Base-by-base conservation (phyloP, 495 filamentous ascomycete species). In the Penicillium taxi region DNA sequence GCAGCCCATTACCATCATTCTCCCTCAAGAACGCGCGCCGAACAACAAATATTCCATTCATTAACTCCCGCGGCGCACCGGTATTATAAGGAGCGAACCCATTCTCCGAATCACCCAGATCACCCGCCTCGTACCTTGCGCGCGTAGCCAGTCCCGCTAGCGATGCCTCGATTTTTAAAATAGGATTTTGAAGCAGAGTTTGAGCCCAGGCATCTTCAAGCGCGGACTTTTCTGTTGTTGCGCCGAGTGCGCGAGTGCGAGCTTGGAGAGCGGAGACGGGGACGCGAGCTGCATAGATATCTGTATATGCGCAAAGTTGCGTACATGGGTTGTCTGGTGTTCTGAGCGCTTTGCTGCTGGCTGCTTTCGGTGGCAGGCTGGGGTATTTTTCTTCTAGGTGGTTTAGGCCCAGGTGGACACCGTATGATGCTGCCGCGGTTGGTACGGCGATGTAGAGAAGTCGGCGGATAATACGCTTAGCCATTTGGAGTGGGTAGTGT, bases 381-480 rank as follows among this genome's bases (percentile, higher is more conserved):
- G 58, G 58, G 33, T 64, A 64, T 47, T 50, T 50, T 1, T 37
- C 23, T 48, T 64, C 56, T 0, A 64, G 54, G 14, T 39, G 24
- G 34, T 18, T 43, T 7, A 64, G 52, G 6, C 47, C 45, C 2
- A 39, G 31, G 38, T 62, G 52, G 8, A 45, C 40, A 35, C 46
- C 35, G 34, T 56, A 58, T 20, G 33, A 22, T 26, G 46, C 37
- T 16, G 49, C 26, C 7, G 40, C 33, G 6, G 49, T 48, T 12
- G 48, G 39, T 11, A 45, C 12, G 15, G 29, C 21, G 23, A 58
- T 38, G 23, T 43, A 39, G n/a, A n/a, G n/a, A n/a, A n/a, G n/a
- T n/a, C n/a, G n/a, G n/a, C n/a, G n/a, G n/a, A n/a, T n/a, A n/a
- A n/a, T n/a, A n/a, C n/a, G n/a, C n/a, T n/a, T n/a, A n/a, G n/a